Evolutionary conservation across 805 yeast genomes (phyloP).

Genomic region (Kodamaea laetipori): DNA sequence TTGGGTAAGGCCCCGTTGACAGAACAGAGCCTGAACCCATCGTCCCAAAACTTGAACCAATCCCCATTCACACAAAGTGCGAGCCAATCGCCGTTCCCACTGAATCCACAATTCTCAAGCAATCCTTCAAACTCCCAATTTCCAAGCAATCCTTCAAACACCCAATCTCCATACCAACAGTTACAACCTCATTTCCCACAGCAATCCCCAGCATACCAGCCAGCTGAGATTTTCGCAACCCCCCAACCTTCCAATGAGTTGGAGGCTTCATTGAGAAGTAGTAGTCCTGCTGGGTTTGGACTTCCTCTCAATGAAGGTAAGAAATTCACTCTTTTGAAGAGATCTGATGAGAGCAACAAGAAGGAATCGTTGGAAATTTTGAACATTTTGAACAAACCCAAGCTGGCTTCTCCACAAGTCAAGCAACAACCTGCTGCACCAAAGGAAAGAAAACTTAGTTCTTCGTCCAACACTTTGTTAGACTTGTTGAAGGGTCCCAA

Average conservation of each 20-base stretch:
- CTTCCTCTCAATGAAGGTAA: slow-evolving; percentile 21
- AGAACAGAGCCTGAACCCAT: background rate
- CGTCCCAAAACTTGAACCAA: no score
- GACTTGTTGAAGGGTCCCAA: slow-evolving; percentile 18
- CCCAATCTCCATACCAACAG: slow-evolving; percentile 1
- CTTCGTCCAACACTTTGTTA: slow-evolving; percentile 10
- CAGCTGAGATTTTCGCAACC: slow-evolving; percentile 6
- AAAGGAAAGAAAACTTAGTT: slow-evolving; percentile 8
- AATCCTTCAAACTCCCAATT: background rate
- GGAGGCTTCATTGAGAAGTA: slow-evolving; percentile 22
- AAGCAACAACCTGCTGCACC: slow-evolving; percentile 4
- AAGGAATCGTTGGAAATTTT: slow-evolving; percentile 12
- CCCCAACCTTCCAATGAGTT: slow-evolving; percentile 29
- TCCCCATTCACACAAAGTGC: background rate
- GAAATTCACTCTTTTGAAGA: slow-evolving; percentile 32
- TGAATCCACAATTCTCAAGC: no score
- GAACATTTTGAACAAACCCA: slow-evolving; percentile 11
- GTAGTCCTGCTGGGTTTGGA: slow-evolving; percentile 18
- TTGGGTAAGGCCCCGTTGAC: slow-evolving; percentile 4
- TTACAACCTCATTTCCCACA: background rate
- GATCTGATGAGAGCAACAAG: slow-evolving; percentile 17
- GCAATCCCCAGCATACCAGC: background rate
- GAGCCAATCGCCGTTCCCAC: background rate
- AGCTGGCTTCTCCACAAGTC: slow-evolving; percentile 5
- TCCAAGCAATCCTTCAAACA: background rate